Conservation (phyloP, 2,329 filamentous ascomycete genomes). For the Colletotrichum liriopes region DNA sequence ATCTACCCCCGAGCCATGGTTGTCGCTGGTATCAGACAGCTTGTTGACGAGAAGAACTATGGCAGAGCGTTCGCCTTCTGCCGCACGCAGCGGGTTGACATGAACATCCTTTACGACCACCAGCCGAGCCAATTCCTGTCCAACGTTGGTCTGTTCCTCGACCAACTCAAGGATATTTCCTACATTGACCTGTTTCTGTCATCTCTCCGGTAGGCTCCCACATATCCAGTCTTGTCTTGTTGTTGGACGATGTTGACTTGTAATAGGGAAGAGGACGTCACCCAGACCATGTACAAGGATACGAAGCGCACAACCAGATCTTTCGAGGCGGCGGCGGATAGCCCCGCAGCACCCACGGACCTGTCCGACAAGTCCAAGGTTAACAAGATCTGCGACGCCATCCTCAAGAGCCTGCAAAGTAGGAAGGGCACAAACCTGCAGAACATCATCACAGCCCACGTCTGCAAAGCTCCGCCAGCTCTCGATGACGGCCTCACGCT, state of each 20-base stretch:
- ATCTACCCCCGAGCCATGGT: constrained; percentile 95
- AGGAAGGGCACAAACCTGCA: constrained; percentile 80
- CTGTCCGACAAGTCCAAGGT: constrained; percentile 72
- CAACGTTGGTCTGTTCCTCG: constrained; percentile 82
- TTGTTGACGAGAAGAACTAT: constrained; percentile 87
- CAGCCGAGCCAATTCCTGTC: constrained; percentile 87
- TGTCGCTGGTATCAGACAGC: constrained; percentile 86
- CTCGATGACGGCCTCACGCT: constrained; percentile 87
- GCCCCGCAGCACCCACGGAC: constrained; percentile 34
- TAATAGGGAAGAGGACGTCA: constrained; percentile 87
- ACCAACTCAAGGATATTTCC: constrained; percentile 85
- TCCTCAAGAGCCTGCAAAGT: constrained; percentile 77
- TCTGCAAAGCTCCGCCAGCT: constrained; percentile 93
- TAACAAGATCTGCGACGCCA: constrained; percentile 89
- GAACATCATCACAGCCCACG: constrained; percentile 94
- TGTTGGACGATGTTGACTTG: constrained; percentile 46
- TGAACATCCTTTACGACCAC: constrained; percentile 98
- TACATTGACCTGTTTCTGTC: constrained; percentile 94
- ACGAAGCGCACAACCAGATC: constrained; percentile 67
- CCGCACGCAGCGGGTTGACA: constrained; percentile 93
- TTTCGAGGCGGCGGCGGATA: constrained; percentile 38
- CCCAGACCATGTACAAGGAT: constrained; percentile 93
- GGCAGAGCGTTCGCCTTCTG: constrained; percentile 88
- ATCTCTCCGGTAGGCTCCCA: constrained; percentile 76
- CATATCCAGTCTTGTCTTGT: neutral